Evolutionary conservation across 2,329 filamentous ascomycete genomes (phyloP).

Genomic region (Colletotrichum graminicola): DNA sequence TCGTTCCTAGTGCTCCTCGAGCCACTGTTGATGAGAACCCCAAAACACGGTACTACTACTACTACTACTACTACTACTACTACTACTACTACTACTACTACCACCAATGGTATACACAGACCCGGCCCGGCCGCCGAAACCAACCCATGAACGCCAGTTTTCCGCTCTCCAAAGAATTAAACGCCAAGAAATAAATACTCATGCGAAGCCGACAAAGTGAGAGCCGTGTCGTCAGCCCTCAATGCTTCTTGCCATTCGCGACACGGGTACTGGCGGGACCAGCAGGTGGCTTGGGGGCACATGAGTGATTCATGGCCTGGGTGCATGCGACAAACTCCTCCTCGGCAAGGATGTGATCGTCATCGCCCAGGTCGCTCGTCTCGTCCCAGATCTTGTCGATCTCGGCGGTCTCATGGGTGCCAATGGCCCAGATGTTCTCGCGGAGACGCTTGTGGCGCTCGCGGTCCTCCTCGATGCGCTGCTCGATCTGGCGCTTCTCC

Average conservation of each 20-base stretch:
- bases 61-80: too few relatives aligned
- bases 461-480: constrained; percentile 95
- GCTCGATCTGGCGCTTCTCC: constrained; percentile 91
- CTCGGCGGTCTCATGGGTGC: constrained; percentile 74
- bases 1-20: not conserved
- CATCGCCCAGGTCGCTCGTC: constrained; percentile 86
- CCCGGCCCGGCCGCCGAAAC: constrained; percentile 2
- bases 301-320: constrained; percentile 44
- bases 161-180: constrained; percentile 3
- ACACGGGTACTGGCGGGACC: constrained; percentile 37
- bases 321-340: constrained; percentile 75
- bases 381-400: constrained; percentile 88
- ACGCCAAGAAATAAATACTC: constrained; percentile 30
- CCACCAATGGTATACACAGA: constrained; percentile 21
- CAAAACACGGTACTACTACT: not conserved
- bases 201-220: not conserved
- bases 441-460: constrained; percentile 92
- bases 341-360: constrained; percentile 81
- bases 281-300: constrained; percentile 33
- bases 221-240: not conserved
- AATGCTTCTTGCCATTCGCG: constrained; percentile 36
- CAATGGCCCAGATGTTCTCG: constrained; percentile 94
- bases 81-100: too few relatives aligned
- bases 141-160: constrained; percentile 22
- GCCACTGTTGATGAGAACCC: constrained; percentile 5